Conservation (phyloP, 1,139 yeast genomes). For the Candida mesenterica region DNA sequence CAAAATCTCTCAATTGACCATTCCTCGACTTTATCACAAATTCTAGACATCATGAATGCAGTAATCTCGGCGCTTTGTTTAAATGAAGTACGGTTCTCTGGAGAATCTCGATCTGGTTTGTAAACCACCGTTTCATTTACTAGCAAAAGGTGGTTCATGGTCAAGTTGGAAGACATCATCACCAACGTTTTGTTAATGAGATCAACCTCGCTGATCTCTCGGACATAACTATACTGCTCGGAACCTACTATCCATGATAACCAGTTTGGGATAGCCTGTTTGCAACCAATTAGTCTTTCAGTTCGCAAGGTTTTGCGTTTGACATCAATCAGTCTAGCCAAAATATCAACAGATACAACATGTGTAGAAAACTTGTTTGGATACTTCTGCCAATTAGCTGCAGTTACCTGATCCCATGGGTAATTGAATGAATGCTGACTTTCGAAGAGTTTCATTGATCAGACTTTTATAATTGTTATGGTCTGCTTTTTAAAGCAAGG, state of each 20-base stretch:
- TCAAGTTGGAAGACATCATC: conserved; percentile 83
- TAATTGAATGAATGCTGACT: conserved; percentile 69
- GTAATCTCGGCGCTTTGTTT: conserved; percentile 84
- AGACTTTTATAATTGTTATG: not conserved
- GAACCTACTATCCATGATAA: conserved; percentile 72
- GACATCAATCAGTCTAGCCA: conserved; percentile 66
- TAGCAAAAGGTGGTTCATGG: conserved; percentile 71
- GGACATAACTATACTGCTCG: conserved; percentile 69
- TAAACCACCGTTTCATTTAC: conserved; percentile 87
- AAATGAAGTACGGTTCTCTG: conserved; percentile 35
- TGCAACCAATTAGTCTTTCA: conserved; percentile 85
- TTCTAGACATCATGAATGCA: conserved; percentile 68
- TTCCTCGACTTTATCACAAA: conserved; percentile 84
- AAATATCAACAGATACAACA: conserved; percentile 91
- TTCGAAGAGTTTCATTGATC: conserved; percentile 71
- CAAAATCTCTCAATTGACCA: conserved; percentile 89
- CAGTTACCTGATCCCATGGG: conserved; percentile 92
- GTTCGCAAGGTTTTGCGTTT: conserved; percentile 61
- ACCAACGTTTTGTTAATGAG: conserved; percentile 60
- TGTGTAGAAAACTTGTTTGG: conserved; percentile 92
- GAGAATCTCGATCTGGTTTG: conserved; percentile 49
- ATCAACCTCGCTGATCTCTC: conserved; percentile 89
- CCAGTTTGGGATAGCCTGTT: conserved; percentile 88
- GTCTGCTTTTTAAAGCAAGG: too few relatives aligned
- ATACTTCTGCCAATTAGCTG: conserved; percentile 96